Evolutionary conservation across 2,329 filamentous ascomycete species (phyloP), one percentile per base, ranked within the genome.

Genomic region (Falciphora oryzae): DNA sequence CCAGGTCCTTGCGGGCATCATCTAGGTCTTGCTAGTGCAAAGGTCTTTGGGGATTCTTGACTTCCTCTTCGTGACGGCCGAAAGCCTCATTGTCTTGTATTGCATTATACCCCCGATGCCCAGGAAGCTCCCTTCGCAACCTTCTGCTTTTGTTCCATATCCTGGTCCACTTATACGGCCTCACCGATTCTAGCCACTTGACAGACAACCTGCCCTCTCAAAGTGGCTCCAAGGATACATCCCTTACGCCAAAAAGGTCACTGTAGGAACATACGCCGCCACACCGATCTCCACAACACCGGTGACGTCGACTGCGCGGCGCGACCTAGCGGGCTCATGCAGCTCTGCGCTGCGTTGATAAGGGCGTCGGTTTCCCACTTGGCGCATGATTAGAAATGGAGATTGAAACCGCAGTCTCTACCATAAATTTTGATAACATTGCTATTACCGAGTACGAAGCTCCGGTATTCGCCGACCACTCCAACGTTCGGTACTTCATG

Each of bases 301-400:
- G n/a, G 62, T 59, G 62, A 63, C 62, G 57, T 63, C 62, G 58
- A n/a, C 27, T 28, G 62, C 50, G n/a, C 38, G n/a, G 50, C 53
- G 53, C 61, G 31, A 14, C 32, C 31, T n/a, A 22, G 53, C 25
- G 53, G n/a, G 61, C 38, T 4, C 32, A 6, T 59, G 38, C 31
- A 28, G 44, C 31, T 56, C 18, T 31, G 16, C 38, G 60, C 61
- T 25, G 22, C 50, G 31, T 22, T 31, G 50, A 53, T n/a, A 50
- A 28, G 11, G 38, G 32, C 28, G n/a, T 32, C 28, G 61, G 50
- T 44, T 31, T 62, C 44, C 38, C 27, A 53, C 44, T 22, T 27
- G 11, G 35, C 44, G 28, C 10, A 22, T 18, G n/a, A 29, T n/a
- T 31, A 11, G n/a, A 14, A 22, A 44, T 44, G 29, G 28, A 29